A percentile compares a stretch with the other conserved stretches of the same genome.
phyloP scores from a whole-genome alignment of 768 basidiomycete species.

The Nidularia pulvinata region DNA sequence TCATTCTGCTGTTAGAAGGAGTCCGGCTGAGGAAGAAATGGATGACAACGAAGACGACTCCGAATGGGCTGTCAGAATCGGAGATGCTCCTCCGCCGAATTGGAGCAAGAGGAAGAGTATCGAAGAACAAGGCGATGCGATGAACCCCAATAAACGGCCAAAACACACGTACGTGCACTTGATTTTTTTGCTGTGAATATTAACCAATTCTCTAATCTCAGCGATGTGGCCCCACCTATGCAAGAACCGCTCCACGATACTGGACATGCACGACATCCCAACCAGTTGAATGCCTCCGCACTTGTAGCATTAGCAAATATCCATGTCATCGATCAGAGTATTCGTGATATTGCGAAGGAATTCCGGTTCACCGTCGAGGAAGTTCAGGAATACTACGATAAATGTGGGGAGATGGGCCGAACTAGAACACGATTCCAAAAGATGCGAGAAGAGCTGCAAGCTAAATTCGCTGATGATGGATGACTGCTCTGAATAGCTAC shows the following conservation, averaged over 20 bases:
- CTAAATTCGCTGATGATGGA: slow-evolving; percentile 30
- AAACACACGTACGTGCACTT: slow-evolving; percentile 35
- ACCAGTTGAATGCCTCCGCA: slow-evolving; percentile 23
- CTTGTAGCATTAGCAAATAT: slow-evolving; percentile 38
- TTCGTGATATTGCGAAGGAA: slow-evolving; percentile 66
- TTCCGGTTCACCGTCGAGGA: slow-evolving; percentile 75
- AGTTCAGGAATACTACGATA: slow-evolving; percentile 78
- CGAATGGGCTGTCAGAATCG: slow-evolving; percentile 70
- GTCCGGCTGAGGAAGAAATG: slow-evolving; percentile 66
- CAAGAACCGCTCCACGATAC: too few relatives aligned
- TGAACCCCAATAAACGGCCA: slow-evolving; percentile 37
- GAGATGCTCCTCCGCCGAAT: slow-evolving; percentile 58
- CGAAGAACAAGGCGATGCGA: slow-evolving; percentile 29
- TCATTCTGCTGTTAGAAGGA: slow-evolving; percentile 30
- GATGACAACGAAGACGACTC: slow-evolving; percentile 54
- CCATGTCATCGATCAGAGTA: slow-evolving; percentile 67
- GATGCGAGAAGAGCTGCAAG: slow-evolving; percentile 56
- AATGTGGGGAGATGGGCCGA: slow-evolving; percentile 66
- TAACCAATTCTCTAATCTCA: too few relatives aligned
- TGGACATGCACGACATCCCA: slow-evolving; percentile 3
- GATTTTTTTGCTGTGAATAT: background rate
- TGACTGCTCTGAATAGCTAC: too few relatives aligned
- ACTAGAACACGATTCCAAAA: slow-evolving; percentile 65
- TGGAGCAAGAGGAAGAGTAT: slow-evolving; percentile 67
- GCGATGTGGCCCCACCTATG: too few relatives aligned